Percentiles rank a stretch among this genome's conserved stretches.
Evolutionary conservation across 2,329 filamentous ascomycete genomes (phyloP).

Genomic region (Calonectria montana): DNA sequence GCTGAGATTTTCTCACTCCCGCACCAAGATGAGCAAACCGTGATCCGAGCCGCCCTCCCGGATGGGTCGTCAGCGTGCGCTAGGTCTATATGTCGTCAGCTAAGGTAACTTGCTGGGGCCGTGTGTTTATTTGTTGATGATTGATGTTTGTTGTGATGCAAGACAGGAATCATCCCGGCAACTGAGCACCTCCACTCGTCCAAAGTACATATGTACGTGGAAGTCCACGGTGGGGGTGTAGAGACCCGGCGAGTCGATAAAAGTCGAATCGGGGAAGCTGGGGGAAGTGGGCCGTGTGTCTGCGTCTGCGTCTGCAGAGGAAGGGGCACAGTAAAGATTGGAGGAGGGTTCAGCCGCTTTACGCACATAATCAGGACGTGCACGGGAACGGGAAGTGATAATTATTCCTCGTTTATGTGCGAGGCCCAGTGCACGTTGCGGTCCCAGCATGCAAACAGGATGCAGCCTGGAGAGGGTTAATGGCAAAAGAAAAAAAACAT

Average conservation of each 20-base stretch:
- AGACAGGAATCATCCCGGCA: constrained; percentile 26
- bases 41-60: not conserved
- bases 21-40: not conserved
- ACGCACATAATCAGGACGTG: constrained; percentile 4
- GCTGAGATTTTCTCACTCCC: constrained; percentile 6
- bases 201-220: constrained; percentile 13
- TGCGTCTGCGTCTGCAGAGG: not conserved
- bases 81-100: constrained; percentile 11
- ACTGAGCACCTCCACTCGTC: constrained; percentile 28
- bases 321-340: not conserved
- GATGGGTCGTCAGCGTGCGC: not conserved
- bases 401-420: constrained; percentile 1
- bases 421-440: not conserved
- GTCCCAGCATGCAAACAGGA: not conserved
- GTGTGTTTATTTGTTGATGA: constrained; percentile 18
- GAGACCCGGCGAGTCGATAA: constrained; percentile 10
- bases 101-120: not conserved
- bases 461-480: constrained; percentile 8
- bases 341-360: not conserved
- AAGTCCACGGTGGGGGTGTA: constrained; percentile 5
- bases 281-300: constrained; percentile 12
- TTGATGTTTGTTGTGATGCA: constrained; percentile 15
- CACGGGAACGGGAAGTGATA: not conserved
- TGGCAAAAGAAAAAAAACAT: not conserved
- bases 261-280: constrained; percentile 24